Evolutionary conservation across 129 eudicot species (phyloP), one percentile per base, ranked within the genome.

Genomic region (Scalesia atractyloides): DNA sequence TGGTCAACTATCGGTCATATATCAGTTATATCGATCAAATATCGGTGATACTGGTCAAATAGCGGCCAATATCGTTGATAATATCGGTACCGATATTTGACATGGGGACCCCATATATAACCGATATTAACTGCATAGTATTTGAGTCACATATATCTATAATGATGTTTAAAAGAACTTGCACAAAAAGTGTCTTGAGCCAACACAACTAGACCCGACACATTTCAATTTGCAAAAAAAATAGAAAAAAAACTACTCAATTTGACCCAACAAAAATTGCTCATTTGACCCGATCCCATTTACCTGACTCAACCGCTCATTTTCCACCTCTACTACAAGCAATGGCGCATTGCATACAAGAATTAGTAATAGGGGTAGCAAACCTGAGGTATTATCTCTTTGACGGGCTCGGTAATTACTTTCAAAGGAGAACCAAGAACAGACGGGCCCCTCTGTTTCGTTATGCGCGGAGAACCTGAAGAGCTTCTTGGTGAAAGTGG

Each of bases 401-500:
- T 81, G 44, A 72, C 82, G 2, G 88, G 91, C 79, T 81, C 88
- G 12, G 75, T 61, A 54, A 84, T 70, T 33, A 84, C 53, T 78
- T 81, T 86, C 61, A 86, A 69, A 30, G 91, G 86, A 72, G 88
- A 84, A 17, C 91, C 82, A 33, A 86, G 51, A 64, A 82, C 83
- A 69, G 91, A 84, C 44, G 86, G 86, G 81, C 81, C 83, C 58
- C 84, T 78, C 18, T 67, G 88, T 58, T 81, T 84, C 61, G 74
- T 75, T 19, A 79, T 61, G 59, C 86, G 88, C 19, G 91, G 91
- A 59, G 91, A 83, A 51, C 91, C 83, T 14, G 86, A 76, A 63
- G 84, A 79, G 56, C 86, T 86, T 81, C 91, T 78, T 72, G 91
- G 91, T 41, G 91, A 86, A 69, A 86, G 91, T 20, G 88, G 91